phyloP scores from a whole-genome alignment of 2,329 filamentous ascomycete genomes.

The Corinectria fuckeliana region DNA sequence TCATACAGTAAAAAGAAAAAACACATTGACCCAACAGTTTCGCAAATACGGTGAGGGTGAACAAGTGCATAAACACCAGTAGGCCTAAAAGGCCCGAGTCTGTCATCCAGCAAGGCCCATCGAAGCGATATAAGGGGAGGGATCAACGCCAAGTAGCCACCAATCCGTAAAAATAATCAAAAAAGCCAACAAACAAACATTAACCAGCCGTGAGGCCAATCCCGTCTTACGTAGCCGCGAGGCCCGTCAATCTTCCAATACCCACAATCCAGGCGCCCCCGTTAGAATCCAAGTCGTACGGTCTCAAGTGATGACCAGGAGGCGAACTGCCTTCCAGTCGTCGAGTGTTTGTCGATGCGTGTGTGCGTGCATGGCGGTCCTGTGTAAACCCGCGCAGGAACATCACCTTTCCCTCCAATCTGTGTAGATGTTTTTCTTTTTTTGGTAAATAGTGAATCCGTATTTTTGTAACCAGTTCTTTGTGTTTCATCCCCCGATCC shows the following conservation, averaged over 20 bases:
- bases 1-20: slow-evolving; percentile 32
- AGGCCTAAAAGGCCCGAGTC: slow-evolving; percentile 10
- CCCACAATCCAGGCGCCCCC: slow-evolving; percentile 31
- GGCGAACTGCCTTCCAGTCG: slow-evolving; percentile 14
- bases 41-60: not conserved
- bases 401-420: slow-evolving; percentile 17
- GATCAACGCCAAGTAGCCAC: slow-evolving; percentile 34
- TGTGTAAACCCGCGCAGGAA: slow-evolving; percentile 40
- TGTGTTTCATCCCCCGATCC: slow-evolving; percentile 13
- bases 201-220: slow-evolving; percentile 38
- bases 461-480: slow-evolving; percentile 25
- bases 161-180: slow-evolving; percentile 17
- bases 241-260: slow-evolving; percentile 39
- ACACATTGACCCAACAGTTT: slow-evolving; percentile 22
- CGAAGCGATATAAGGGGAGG: slow-evolving; percentile 11
- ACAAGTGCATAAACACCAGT: slow-evolving; percentile 6
- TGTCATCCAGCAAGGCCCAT: slow-evolving; percentile 2
- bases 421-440: slow-evolving; percentile 18
- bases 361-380: slow-evolving; percentile 32
- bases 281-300: slow-evolving; percentile 25
- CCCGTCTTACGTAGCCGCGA: slow-evolving; percentile 41
- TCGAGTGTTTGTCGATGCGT: slow-evolving; percentile 12
- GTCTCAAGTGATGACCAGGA: slow-evolving; percentile 18
- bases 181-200: slow-evolving; percentile 29
- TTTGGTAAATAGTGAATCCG: slow-evolving; percentile 3